Conservation (phyloP, 257 asterid species). For the Nicotiana sylvestris region DNA sequence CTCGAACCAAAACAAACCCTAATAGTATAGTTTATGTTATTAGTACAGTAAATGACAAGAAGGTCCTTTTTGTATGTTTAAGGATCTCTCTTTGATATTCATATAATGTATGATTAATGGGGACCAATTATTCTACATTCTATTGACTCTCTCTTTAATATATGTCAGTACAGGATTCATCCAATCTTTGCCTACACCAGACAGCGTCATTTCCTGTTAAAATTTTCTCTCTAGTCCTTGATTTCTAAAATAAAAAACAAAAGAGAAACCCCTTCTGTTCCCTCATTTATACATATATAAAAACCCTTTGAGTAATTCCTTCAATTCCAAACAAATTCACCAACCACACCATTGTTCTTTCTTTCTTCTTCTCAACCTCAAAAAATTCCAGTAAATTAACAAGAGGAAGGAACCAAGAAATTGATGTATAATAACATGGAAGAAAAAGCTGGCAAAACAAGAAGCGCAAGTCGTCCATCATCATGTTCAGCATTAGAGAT, state of each 20-base stretch:
- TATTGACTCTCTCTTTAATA: constrained; percentile 34
- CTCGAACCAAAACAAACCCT: too few relatives aligned
- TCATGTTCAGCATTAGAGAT: constrained; percentile 25
- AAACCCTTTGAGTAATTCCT: background rate
- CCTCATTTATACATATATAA: constrained; percentile 16
- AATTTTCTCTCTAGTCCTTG: constrained; percentile 10
- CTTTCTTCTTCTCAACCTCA: too few relatives aligned
- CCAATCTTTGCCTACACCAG: constrained; percentile 42
- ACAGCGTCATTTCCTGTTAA: constrained; percentile 17
- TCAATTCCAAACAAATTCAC: too few relatives aligned
- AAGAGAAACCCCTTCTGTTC: background rate
- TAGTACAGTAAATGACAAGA: too few relatives aligned
- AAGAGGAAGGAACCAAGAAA: too few relatives aligned
- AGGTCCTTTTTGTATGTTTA: too few relatives aligned
- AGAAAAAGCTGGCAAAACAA: constrained; percentile 10
- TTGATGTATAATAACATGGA: constrained; percentile 26
- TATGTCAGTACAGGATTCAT: constrained; percentile 46
- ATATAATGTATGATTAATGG: constrained; percentile 11
- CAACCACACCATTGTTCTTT: too few relatives aligned
- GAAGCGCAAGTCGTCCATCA: background rate
- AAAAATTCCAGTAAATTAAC: too few relatives aligned
- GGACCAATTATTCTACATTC: constrained; percentile 45
- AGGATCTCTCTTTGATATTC: too few relatives aligned
- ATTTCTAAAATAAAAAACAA: too few relatives aligned
- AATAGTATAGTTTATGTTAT: too few relatives aligned